Conservation (phyloP, 2,329 filamentous ascomycete species). For the Xylariales sp. region DNA sequence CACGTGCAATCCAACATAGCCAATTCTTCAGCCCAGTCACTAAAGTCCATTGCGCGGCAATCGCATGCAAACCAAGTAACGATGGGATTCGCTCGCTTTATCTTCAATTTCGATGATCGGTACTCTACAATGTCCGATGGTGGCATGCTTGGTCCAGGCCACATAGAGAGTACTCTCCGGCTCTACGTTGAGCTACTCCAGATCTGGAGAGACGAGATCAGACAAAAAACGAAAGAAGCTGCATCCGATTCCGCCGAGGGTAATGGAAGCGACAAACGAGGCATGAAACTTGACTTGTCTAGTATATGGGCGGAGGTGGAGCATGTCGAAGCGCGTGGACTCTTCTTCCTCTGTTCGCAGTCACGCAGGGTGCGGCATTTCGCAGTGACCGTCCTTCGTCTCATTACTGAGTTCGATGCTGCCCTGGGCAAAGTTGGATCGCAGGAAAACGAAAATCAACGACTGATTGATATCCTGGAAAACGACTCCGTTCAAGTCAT, state of each 20-base stretch:
- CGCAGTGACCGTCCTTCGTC: conserved; percentile 83
- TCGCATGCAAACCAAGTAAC: conserved; percentile 92
- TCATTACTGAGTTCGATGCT: conserved; percentile 90
- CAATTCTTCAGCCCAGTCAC: conserved; percentile 80
- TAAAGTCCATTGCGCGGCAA: conserved; percentile 93
- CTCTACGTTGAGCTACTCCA: conserved; percentile 90
- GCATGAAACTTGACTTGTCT: conserved; percentile 76
- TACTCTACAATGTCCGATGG: conserved; percentile 98
- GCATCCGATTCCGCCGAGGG: conserved; percentile 61
- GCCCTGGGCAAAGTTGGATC: conserved; percentile 67
- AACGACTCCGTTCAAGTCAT: conserved; percentile 84
- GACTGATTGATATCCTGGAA: conserved; percentile 89
- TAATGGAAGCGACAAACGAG: conserved; percentile 61
- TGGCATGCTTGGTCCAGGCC: conserved; percentile 86
- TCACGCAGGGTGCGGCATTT: conserved; percentile 84
- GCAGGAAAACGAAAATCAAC: conserved; percentile 57
- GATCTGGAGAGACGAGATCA: conserved; percentile 98
- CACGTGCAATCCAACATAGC: conserved; percentile 93
- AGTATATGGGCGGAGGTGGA: conserved; percentile 91
- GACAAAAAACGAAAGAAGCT: conserved; percentile 74
- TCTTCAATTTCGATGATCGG: conserved; percentile 96
- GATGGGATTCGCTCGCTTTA: conserved; percentile 93
- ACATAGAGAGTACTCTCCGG: conserved; percentile 90
- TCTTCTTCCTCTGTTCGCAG: conserved; percentile 97
- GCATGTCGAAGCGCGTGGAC: conserved; percentile 90